phyloP scores from a whole-genome alignment of 768 basidiomycete species.

The Agaricus subrufescens region DNA sequence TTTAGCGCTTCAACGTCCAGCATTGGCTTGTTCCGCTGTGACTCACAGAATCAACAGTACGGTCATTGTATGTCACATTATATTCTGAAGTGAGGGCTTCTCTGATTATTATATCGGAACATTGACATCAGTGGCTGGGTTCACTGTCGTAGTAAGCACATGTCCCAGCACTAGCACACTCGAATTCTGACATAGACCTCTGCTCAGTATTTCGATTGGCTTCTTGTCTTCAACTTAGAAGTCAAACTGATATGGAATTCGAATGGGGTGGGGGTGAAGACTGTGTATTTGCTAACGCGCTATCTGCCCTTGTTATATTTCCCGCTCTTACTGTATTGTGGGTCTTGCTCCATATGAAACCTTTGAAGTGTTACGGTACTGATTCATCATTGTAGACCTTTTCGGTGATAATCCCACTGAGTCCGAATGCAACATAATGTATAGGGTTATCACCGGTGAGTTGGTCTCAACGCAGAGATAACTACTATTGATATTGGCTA shows the following conservation, averaged over 20 bases:
- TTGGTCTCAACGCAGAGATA: neutral
- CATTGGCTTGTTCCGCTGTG: too few relatives aligned
- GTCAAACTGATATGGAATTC: neutral
- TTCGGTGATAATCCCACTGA: neutral
- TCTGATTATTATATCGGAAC: too few relatives aligned
- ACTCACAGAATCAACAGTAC: too few relatives aligned
- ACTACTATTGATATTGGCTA: neutral
- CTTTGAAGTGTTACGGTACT: neutral
- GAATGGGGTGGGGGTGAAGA: neutral
- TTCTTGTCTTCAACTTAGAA: neutral
- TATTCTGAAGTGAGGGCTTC: too few relatives aligned
- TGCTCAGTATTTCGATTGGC: neutral
- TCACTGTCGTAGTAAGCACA: too few relatives aligned
- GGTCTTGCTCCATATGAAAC: neutral
- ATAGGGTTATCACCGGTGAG: neutral
- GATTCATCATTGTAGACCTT: neutral
- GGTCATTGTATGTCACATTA: too few relatives aligned
- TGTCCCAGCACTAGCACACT: too few relatives aligned
- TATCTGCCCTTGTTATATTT: neutral
- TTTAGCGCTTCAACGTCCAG: too few relatives aligned
- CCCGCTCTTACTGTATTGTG: neutral
- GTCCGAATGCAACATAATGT: neutral
- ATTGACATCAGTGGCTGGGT: too few relatives aligned
- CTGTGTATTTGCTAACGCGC: neutral
- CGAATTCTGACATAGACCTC: too few relatives aligned